Evolutionary conservation across 345 rosid species (phyloP).

Genomic region (Pelargonium nanum): DNA sequence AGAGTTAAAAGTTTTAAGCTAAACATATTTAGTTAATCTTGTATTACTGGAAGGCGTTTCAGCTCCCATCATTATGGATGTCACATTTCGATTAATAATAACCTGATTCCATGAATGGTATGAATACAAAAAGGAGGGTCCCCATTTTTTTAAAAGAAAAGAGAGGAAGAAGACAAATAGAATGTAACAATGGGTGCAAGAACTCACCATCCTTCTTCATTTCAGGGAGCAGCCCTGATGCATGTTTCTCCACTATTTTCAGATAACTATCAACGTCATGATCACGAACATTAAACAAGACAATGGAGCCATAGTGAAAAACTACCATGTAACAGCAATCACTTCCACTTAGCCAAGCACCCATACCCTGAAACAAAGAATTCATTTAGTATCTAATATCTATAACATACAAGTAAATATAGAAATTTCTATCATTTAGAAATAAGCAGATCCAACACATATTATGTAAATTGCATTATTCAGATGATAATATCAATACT

Average conservation of each 20-base stretch:
- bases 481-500: too few species aligned
- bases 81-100: too few species aligned
- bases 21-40: too few species aligned
- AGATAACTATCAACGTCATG: conserved; percentile 79
- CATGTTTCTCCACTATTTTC: conserved; percentile 72
- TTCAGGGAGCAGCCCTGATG: conserved; percentile 84
- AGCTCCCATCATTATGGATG: too few species aligned
- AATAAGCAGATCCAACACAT: background rate
- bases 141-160: background rate
- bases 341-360: conserved; percentile 60
- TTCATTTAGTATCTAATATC: conserved; percentile 2
- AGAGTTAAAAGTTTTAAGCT: too few species aligned
- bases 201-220: conserved; percentile 91
- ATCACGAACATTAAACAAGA: conserved; percentile 70
- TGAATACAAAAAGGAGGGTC: too few species aligned
- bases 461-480: too few species aligned
- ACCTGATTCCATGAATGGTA: too few species aligned
- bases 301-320: conserved; percentile 89
- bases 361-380: conserved; percentile 61
- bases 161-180: background rate
- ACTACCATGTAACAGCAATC: conserved; percentile 81
- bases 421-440: background rate
- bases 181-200: background rate
- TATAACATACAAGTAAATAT: background rate
- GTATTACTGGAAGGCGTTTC: too few species aligned